A percentile compares a stretch with the other conserved stretches of the same genome.
Conservation (phyloP, 108 stramenopile species). For the Nitzschia sp. region DNA sequence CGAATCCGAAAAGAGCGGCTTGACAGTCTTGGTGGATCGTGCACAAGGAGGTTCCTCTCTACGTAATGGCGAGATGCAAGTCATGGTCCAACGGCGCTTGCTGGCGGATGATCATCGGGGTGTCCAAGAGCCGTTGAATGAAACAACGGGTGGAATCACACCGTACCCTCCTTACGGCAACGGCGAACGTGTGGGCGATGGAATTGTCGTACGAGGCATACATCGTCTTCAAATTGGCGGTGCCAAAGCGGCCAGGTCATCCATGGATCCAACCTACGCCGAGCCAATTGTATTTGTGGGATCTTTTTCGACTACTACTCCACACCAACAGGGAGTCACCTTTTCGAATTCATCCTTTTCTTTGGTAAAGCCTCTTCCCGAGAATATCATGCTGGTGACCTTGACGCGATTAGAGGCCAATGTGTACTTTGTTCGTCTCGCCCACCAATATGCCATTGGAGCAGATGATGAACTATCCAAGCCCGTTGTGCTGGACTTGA, state of each 20-base stretch:
- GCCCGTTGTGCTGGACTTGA: conserved; percentile 21
- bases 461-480: conserved; percentile 45
- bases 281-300: conserved; percentile 72
- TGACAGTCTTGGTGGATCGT: conserved; percentile 83
- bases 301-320: conserved; percentile 7
- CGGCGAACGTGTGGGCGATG: conserved; percentile 75
- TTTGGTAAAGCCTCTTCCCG: conserved; percentile 47
- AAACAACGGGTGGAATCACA: conserved; percentile 76
- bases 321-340: not conserved
- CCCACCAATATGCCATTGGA: conserved; percentile 81
- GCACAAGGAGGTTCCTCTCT: conserved; percentile 91
- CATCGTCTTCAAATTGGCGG: conserved; percentile 82
- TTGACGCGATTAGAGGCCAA: conserved; percentile 29
- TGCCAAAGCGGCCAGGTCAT: conserved; percentile 56
- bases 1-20: conserved; percentile 10
- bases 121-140: conserved; percentile 82
- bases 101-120: conserved; percentile 75
- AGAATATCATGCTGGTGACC: conserved; percentile 74
- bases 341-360: conserved; percentile 26
- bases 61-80: conserved; percentile 79
- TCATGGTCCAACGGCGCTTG: conserved; percentile 93
- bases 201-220: conserved; percentile 79
- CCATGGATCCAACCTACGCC: conserved; percentile 81
- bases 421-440: conserved; percentile 66
- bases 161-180: conserved; percentile 84